Evolutionary conservation across 805 yeast species (phyloP), one percentile per base, ranked within the genome.

Genomic region (Metschnikowia matae): DNA sequence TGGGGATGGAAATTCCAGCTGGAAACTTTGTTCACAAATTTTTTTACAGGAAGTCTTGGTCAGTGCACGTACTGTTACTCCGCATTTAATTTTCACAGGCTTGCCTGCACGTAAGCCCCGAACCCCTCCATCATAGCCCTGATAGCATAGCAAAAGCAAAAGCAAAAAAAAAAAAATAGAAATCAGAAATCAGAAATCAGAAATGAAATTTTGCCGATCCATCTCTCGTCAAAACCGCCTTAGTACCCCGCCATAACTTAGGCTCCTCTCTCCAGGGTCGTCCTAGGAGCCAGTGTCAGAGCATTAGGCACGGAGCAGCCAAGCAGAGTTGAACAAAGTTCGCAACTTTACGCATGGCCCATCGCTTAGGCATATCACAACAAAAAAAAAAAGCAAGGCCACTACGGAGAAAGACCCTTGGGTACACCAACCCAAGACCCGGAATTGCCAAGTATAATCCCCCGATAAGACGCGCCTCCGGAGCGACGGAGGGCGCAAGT

Each of bases 71-170:
- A 29, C 44, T 37, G 18, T 18, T 42, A 26, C 45, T 42, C 45
- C 45, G 45, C 45, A 20, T 33, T 21, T 20, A 20, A 18, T 42
- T 42, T 42, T 42, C 45, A 42, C 45, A 42, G 31, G 45, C 36
- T 10, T 14, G 15, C 44, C 23, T 29, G 44, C 44, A 40, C 35
- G 17, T 15, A 40, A 31, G 7, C 44, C 15, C 44, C 20, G 36
- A 20, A 14, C 44, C 35, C 44, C 44, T 29, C 44, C 21, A 15
- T 10, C 44, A 29, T 14, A 26, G 20, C 43, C 23, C 20, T 6
- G 36, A 34, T 6, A 34, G 36, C 36, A 10, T n/a, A 34, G 29
- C 29, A 34, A 37, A 20, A 11, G 29, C 29, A 20, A 37, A 17
- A 37, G 3, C 3, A 29, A 15, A n/a, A 23, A 13, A 21, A 26